Evolutionary conservation across 768 basidiomycete species (phyloP).

Genomic region (Psilocybe cyanescens): DNA sequence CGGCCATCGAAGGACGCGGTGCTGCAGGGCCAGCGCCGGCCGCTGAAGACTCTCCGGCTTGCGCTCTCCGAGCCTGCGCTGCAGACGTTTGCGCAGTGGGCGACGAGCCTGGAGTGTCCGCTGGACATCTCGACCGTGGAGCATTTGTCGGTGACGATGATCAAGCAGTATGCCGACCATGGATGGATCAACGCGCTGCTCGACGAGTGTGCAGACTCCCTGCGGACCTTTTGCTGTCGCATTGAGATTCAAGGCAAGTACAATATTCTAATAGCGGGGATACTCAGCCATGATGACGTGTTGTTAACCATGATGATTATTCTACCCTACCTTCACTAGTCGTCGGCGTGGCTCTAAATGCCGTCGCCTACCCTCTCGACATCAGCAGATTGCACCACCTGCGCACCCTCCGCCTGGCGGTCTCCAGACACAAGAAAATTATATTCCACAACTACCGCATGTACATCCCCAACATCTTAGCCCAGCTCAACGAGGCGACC

Average conservation of each 20-base stretch:
- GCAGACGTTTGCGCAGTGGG: not conserved
- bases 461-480: not conserved
- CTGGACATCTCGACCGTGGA: not conserved
- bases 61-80: not conserved
- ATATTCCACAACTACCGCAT: not conserved
- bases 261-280: too few relatives aligned
- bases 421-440: not conserved
- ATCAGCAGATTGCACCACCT: not conserved
- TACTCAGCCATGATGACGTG: too few relatives aligned
- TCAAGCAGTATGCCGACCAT: too few relatives aligned
- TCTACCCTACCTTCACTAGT: not conserved
- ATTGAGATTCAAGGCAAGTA: not conserved
- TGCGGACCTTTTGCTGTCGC: not conserved
- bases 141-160: not conserved
- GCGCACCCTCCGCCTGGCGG: not conserved
- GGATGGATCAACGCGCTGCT: not conserved
- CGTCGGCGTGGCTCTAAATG: not conserved
- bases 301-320: too few relatives aligned
- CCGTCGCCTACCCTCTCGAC: not conserved
- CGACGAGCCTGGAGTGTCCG: not conserved
- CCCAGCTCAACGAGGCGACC: not conserved
- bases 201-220: not conserved
- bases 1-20: not conserved
- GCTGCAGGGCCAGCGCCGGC: not conserved
- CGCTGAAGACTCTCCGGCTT: not conserved